These are phyloP conservation scores for Neoboletus brunneissimus DNA, from an alignment of 768 basidiomycete species.

Conservation along the genomic window DNA sequence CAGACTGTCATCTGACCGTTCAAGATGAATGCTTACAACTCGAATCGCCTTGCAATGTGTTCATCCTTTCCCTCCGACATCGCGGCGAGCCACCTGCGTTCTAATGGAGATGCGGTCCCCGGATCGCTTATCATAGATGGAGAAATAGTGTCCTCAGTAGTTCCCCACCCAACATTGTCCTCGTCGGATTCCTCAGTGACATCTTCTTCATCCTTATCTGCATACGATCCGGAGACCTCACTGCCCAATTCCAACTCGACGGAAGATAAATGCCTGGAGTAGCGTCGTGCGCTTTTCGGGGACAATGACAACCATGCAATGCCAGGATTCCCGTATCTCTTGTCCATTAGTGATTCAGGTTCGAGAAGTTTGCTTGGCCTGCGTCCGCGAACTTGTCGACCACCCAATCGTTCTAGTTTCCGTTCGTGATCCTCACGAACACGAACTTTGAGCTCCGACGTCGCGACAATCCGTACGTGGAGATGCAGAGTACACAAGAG, in stretches of 20 bases:
- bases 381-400: constrained; percentile 21
- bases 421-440: constrained; percentile 51
- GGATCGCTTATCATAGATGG: constrained; percentile 81
- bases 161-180: constrained; percentile 48
- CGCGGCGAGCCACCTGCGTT: constrained; percentile 84
- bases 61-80: constrained; percentile 84
- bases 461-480: constrained; percentile 79
- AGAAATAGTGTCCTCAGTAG: constrained; percentile 44
- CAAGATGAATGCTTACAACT: constrained; percentile 51
- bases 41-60: constrained; percentile 67
- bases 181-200: constrained; percentile 44
- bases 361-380: constrained; percentile 19
- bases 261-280: constrained; percentile 45
- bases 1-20: neutral
- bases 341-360: constrained; percentile 18
- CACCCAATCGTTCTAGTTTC: constrained; percentile 30
- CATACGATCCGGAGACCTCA: constrained; percentile 33
- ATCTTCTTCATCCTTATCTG: constrained; percentile 29
- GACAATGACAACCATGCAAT: constrained; percentile 54
- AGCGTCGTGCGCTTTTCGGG: constrained; percentile 49
- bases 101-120: constrained; percentile 70
- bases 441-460: constrained; percentile 66
- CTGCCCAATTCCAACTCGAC: constrained; percentile 45
- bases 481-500: constrained; percentile 83
- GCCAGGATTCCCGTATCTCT: constrained; percentile 14